Evolutionary conservation across 805 yeast species (phyloP).

Genomic region (Yamadazyma tumulicola): DNA sequence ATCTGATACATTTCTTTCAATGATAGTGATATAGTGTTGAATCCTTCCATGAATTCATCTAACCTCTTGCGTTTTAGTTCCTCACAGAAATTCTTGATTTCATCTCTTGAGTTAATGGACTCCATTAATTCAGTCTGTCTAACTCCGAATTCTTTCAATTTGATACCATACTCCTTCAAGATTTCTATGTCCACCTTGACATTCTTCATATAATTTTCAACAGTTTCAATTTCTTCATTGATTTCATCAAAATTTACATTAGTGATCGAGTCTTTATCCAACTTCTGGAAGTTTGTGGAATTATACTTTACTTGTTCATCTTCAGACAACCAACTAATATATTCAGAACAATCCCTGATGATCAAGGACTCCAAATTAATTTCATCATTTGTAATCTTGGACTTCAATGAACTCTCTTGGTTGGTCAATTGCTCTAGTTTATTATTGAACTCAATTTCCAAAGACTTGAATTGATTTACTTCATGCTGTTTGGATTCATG

Average conservation of each 20-base stretch:
- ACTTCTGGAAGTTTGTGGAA: conserved; percentile 37
- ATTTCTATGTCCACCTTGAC: conserved; percentile 70
- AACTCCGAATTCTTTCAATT: conserved; percentile 59
- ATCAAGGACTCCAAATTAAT: conserved; percentile 42
- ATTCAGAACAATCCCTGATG: conserved; percentile 51
- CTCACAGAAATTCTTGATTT: conserved; percentile 57
- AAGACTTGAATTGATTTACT: conserved; percentile 56
- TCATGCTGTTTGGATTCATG: conserved; percentile 38
- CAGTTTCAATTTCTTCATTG: conserved; percentile 46
- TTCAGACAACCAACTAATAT: conserved; percentile 48
- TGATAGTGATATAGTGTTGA: conserved; percentile 78
- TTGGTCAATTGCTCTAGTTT: conserved; percentile 63
- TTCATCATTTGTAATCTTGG: conserved; percentile 33
- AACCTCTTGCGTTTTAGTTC: conserved; percentile 68
- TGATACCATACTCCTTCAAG: conserved; percentile 68
- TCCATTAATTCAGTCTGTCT: conserved; percentile 65
- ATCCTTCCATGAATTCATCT: conserved; percentile 92
- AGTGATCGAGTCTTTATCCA: conserved; percentile 50
- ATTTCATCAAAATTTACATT: conserved; percentile 46
- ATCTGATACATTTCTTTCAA: conserved; percentile 96
- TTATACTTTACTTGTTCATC: conserved; percentile 34
- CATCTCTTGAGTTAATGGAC: conserved; percentile 67
- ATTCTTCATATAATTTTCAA: conserved; percentile 54
- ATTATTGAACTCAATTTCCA: conserved; percentile 64
- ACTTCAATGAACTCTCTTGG: conserved; percentile 42